phyloP scores from a whole-genome alignment of 2,329 filamentous ascomycete species.

The Colletotrichum tamarilloi region DNA sequence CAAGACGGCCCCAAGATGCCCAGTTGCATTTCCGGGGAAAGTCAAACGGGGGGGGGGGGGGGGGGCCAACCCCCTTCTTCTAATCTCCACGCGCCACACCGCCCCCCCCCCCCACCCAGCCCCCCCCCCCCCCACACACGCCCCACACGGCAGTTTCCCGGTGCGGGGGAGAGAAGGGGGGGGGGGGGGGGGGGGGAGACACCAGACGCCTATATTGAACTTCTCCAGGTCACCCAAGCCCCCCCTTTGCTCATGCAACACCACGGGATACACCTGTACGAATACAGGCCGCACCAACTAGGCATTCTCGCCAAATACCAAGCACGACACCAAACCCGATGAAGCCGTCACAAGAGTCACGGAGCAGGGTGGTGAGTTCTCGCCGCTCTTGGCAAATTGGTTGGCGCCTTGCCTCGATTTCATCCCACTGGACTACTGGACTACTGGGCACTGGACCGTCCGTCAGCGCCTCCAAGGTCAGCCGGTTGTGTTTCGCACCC shows the following conservation, averaged over 20 bases:
- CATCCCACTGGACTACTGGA: slow-evolving; percentile 19
- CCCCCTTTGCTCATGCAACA: neutral
- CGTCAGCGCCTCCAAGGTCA: neutral
- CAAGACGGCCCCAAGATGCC: neutral
- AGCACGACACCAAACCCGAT: slow-evolving; percentile 19
- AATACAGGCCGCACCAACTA: too few species aligned
- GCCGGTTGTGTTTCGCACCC: neutral
- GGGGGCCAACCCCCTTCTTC: too few species aligned
- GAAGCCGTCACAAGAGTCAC: slow-evolving; percentile 15
- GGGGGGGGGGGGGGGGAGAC: too few species aligned
- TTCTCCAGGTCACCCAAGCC: neutral
- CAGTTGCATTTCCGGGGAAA: neutral
- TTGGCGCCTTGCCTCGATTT: slow-evolving; percentile 12
- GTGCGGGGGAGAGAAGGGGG: too few species aligned
- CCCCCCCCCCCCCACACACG: too few species aligned
- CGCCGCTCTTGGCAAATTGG: slow-evolving; percentile 26
- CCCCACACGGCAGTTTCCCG: too few species aligned
- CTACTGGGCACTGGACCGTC: neutral
- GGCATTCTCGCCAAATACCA: slow-evolving; percentile 10
- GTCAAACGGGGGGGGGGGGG: neutral
- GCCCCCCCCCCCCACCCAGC: too few species aligned
- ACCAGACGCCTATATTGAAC: neutral
- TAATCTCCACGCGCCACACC: too few species aligned
- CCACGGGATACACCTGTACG: neutral
- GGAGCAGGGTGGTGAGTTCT: slow-evolving; percentile 23